phyloP scores from a whole-genome alignment of 345 rosid genomes.

The Mangifera indica region DNA sequence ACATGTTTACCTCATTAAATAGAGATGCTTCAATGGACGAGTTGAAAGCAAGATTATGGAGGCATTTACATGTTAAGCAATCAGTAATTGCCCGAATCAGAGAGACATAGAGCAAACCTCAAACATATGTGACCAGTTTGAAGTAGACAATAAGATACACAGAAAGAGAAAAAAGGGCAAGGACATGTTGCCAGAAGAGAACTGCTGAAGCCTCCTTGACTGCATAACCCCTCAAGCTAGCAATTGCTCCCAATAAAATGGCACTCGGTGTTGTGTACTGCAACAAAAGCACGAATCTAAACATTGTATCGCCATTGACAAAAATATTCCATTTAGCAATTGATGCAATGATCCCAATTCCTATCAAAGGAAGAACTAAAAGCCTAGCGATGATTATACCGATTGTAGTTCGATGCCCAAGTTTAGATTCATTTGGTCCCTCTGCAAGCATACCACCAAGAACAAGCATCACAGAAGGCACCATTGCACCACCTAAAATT shows the following conservation, averaged over 20 bases:
- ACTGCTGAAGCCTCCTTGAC: slow-evolving; percentile 85
- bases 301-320: slow-evolving; percentile 63
- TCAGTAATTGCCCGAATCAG: background rate
- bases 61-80: background rate
- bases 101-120: slow-evolving; percentile 12
- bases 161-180: slow-evolving; percentile 78
- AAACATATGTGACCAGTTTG: slow-evolving; percentile 42
- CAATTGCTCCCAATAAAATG: slow-evolving; percentile 84
- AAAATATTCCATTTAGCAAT: slow-evolving; percentile 61
- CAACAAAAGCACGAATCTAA: slow-evolving; percentile 68
- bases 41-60: slow-evolving; percentile 4
- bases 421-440: slow-evolving; percentile 81
- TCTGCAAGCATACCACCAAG: slow-evolving; percentile 95
- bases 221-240: slow-evolving; percentile 85
- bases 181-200: slow-evolving; percentile 88
- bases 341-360: slow-evolving; percentile 62
- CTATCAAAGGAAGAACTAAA: slow-evolving; percentile 74
- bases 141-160: slow-evolving; percentile 68
- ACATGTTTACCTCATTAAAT: background rate
- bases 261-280: slow-evolving; percentile 97
- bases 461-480: slow-evolving; percentile 95
- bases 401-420: slow-evolving; percentile 74
- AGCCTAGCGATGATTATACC: slow-evolving; percentile 79
- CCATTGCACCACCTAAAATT: slow-evolving; percentile 84
- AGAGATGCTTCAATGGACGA: background rate